These are phyloP conservation scores for Penicillium taxi DNA, from an alignment of 495 filamentous ascomycete species.

Conservation along the genomic window DNA sequence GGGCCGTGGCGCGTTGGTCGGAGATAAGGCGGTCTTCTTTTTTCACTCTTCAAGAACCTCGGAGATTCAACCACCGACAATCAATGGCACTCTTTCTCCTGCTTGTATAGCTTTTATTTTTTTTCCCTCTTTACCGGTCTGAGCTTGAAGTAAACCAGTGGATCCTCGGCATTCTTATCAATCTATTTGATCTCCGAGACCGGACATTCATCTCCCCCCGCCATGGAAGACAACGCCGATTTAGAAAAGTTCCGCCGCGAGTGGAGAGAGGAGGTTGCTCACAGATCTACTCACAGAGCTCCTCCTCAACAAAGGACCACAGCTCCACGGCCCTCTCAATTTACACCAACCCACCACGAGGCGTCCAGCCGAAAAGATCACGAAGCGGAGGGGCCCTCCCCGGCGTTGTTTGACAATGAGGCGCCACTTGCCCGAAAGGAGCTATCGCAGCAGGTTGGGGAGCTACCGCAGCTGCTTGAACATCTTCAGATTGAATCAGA, in stretches of 20 bases:
- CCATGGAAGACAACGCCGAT: slow-evolving; percentile 60
- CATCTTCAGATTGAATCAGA: slow-evolving; percentile 22
- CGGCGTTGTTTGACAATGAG: slow-evolving; percentile 32
- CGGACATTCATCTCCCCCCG: slow-evolving; percentile 17
- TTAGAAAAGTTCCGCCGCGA: slow-evolving; percentile 72
- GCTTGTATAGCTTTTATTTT: slow-evolving; percentile 6
- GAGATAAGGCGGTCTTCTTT: slow-evolving; percentile 19
- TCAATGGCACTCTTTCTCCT: slow-evolving; percentile 9
- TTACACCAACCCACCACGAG: slow-evolving; percentile 30
- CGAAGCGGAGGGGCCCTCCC: slow-evolving; percentile 29
- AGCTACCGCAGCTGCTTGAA: slow-evolving; percentile 34
- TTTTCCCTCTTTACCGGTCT: slow-evolving; percentile 1
- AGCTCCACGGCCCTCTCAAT: slow-evolving; percentile 18
- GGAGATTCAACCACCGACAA: slow-evolving; percentile 1
- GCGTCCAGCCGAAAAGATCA: slow-evolving; percentile 31
- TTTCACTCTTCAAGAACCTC: slow-evolving; percentile 2
- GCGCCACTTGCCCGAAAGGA: too few species aligned
- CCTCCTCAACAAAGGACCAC: slow-evolving; percentile 16
- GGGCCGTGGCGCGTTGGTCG: slow-evolving; percentile 20
- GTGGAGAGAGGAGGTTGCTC: slow-evolving; percentile 76
- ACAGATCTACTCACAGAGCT: slow-evolving; percentile 34
- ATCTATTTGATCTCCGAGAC: slow-evolving; percentile 22
- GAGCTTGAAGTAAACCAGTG: slow-evolving; percentile 5
- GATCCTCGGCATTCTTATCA: slow-evolving; percentile 23
- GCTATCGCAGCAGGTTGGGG: too few species aligned